A percentile compares a stretch with the other conserved stretches of the same genome.
Evolutionary conservation across 257 asterid species (phyloP).

Genomic region (Ehretia macrophylla): DNA sequence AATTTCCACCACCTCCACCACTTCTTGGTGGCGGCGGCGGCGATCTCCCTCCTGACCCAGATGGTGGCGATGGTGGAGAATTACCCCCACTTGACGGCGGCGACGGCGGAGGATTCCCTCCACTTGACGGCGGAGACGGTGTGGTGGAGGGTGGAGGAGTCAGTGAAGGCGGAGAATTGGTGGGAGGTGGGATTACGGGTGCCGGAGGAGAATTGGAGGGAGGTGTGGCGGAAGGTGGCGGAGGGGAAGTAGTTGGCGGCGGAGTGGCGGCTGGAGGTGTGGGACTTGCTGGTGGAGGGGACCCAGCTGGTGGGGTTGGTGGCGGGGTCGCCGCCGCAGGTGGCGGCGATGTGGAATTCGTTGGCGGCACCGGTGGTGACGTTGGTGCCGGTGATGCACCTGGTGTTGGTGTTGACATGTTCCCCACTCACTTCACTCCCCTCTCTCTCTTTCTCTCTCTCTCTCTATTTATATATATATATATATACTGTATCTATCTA

Average conservation of each 20-base stretch:
- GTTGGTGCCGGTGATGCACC: too few relatives aligned
- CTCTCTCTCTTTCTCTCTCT: not conserved
- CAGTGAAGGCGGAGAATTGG: constrained; percentile 14
- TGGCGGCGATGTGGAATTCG: constrained; percentile 35
- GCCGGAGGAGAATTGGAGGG: constrained; percentile 12
- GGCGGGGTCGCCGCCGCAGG: constrained; percentile 28
- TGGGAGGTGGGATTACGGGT: constrained; percentile 19
- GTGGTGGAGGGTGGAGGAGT: constrained; percentile 17
- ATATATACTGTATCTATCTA: too few relatives aligned
- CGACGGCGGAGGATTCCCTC: constrained; percentile 18
- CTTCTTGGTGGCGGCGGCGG: constrained; percentile 10
- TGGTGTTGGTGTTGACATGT: constrained; percentile 49
- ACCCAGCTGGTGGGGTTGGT: constrained; percentile 24
- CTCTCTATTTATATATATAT: not conserved
- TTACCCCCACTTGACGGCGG: constrained; percentile 21
- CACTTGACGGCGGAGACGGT: constrained; percentile 19
- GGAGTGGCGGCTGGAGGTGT: constrained; percentile 22
- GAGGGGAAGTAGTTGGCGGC: constrained; percentile 25
- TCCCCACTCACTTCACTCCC: not conserved
- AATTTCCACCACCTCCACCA: constrained; percentile 5
- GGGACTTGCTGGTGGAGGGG: constrained; percentile 27
- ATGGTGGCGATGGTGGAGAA: constrained; percentile 18
- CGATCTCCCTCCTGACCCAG: not conserved
- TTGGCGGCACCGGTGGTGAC: constrained; percentile 29
- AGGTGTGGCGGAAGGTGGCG: constrained; percentile 20